phyloP scores from a whole-genome alignment of 2,329 filamentous ascomycete genomes.

The Torrubiellomyces zombiae region DNA sequence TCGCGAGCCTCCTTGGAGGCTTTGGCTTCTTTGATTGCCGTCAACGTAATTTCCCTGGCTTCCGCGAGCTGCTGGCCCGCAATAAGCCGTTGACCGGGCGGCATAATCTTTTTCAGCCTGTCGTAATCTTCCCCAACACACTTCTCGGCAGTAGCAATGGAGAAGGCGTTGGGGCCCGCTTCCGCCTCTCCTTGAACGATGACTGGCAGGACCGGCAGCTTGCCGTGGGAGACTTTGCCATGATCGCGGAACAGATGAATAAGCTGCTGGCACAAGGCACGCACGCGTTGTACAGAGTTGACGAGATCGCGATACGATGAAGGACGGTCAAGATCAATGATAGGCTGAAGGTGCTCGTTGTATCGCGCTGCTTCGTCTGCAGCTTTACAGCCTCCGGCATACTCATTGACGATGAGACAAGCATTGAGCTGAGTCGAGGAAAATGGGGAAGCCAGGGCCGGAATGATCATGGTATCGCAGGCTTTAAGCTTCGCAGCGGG shows the following conservation, averaged over 20 bases:
- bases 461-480: slow-evolving; percentile 49
- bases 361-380: slow-evolving; percentile 34
- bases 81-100: slow-evolving; percentile 74
- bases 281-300: slow-evolving; percentile 73
- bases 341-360: slow-evolving; percentile 46
- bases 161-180: slow-evolving; percentile 85
- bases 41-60: slow-evolving; percentile 51
- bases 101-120: slow-evolving; percentile 71
- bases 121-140: slow-evolving; percentile 77
- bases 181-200: slow-evolving; percentile 87
- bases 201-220: slow-evolving; percentile 67
- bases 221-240: slow-evolving; percentile 59
- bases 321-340: slow-evolving; percentile 71
- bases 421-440: slow-evolving; percentile 78
- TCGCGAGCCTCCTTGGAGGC: slow-evolving; percentile 67
- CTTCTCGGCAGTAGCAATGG: slow-evolving; percentile 72
- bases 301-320: slow-evolving; percentile 77
- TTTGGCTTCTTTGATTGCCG: slow-evolving; percentile 66
- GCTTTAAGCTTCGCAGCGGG: slow-evolving; percentile 44
- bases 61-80: slow-evolving; percentile 65
- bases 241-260: slow-evolving; percentile 85
- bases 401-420: slow-evolving; percentile 77
- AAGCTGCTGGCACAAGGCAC: slow-evolving; percentile 81
- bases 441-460: slow-evolving; percentile 52
- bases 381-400: slow-evolving; percentile 42